A percentile compares a stretch with the other conserved stretches of the same genome.
Evolutionary conservation across 495 filamentous ascomycete species (phyloP).

Genomic region (Tetracladium marchalianum): DNA sequence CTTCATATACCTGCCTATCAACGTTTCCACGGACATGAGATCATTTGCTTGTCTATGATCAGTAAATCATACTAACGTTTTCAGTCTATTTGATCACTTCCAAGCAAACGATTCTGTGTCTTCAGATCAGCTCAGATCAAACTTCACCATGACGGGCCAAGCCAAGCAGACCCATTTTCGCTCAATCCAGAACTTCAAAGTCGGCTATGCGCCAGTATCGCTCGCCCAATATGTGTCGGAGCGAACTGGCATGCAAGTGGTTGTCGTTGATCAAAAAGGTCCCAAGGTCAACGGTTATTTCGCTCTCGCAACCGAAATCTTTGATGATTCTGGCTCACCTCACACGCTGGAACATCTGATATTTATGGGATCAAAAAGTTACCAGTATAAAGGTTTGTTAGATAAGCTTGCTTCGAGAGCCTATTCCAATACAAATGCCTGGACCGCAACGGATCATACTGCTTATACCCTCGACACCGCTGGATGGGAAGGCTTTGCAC

Average conservation of each 20-base stretch:
- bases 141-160: slow-evolving; percentile 15
- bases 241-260: slow-evolving; percentile 85
- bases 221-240: slow-evolving; percentile 77
- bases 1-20: too few relatives aligned
- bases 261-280: slow-evolving; percentile 83
- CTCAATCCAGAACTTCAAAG: slow-evolving; percentile 70
- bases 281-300: slow-evolving; percentile 94
- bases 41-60: too few relatives aligned
- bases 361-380: slow-evolving; percentile 96
- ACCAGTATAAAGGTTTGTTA: slow-evolving; percentile 86
- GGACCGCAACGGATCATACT: slow-evolving; percentile 93
- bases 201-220: slow-evolving; percentile 75
- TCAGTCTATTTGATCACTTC: too few relatives aligned
- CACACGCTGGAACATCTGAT: slow-evolving; percentile 94
- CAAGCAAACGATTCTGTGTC: too few relatives aligned
- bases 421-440: slow-evolving; percentile 92
- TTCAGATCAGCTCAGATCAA: too few relatives aligned
- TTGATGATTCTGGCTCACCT: slow-evolving; percentile 90
- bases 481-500: slow-evolving; percentile 92
- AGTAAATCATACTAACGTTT: too few relatives aligned
- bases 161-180: slow-evolving; percentile 50
- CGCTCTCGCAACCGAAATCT: slow-evolving; percentile 90
- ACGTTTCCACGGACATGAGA: too few relatives aligned
- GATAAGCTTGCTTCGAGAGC: slow-evolving; percentile 88
- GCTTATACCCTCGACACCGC: slow-evolving; percentile 91